Evolutionary conservation across 2,329 filamentous ascomycete genomes (phyloP), one percentile per base, ranked within the genome.

Genomic region (Fusarium devonianum): DNA sequence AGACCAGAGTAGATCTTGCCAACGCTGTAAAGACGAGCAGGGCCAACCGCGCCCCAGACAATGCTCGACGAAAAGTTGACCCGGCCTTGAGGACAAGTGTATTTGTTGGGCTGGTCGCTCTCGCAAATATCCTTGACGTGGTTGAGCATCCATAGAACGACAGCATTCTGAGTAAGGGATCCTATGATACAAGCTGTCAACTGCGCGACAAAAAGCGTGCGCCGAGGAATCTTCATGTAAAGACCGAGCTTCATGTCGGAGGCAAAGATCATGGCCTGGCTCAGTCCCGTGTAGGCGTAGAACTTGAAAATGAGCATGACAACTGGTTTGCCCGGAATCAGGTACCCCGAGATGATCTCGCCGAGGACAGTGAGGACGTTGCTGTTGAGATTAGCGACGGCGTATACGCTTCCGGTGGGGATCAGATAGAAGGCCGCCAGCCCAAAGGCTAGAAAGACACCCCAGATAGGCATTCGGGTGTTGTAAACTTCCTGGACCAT

Each of bases 1-100:
- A 56, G 30, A 2, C 39, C 36, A 2, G 44, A 48, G 36, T 53
- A 56, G 2, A 56, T 56, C 11, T 30, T 44, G 4, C 49, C 47
- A 3, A 45, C 25, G 34, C 48, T 52, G 13, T 45, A 58, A 7
- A 58, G 21, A 4, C 77, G 68, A 1, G 68, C 68, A 0, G 79
- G 79, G 0, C 79, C 79, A 7, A 81, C 73, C 7, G 73, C 69
- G 18, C 75, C 79, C 78, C 78, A 80, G 28, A 79, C 73, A 11
- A 80, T 69, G 1, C 74, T 76, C 2, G 75, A 74, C 1, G 74
- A 76, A 55, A 74, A 79, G 6, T 76, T 71, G 9, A 75, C 76
- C 7, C 74, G 69, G 1, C 75, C 76, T 39, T 75, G 70, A 3
- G 77, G 77, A 47, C 78, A 81, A 8, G 70, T 72, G 59, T 78